Evolutionary conservation across 176 grass and related monocot genomes (phyloP).

Genomic region (Juncus inflexus): DNA sequence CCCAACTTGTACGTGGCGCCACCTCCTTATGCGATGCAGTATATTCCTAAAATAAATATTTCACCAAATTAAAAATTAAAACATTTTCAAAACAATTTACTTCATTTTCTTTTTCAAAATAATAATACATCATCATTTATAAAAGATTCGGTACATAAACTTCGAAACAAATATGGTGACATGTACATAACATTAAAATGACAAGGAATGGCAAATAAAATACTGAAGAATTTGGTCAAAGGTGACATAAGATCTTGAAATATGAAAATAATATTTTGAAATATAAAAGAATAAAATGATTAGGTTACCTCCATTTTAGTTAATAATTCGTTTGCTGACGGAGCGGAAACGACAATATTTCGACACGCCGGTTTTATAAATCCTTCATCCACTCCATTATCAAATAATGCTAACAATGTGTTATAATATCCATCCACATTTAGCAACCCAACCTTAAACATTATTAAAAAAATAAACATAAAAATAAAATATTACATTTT

Average conservation of each 20-base stretch:
- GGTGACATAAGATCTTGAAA: conserved; percentile 9
- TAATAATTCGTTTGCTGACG: conserved; percentile 67
- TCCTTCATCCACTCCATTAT: conserved; percentile 71
- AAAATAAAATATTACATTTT: conserved; percentile 20
- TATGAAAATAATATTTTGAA: background rate
- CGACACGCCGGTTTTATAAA: conserved; percentile 84
- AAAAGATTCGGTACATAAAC: too few relatives aligned
- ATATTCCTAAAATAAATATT: conserved; percentile 49
- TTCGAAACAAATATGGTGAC: too few relatives aligned
- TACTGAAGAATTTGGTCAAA: conserved; percentile 10
- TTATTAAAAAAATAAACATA: conserved; percentile 25
- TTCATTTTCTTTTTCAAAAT: too few relatives aligned
- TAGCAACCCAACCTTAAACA: conserved; percentile 66
- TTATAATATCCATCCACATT: conserved; percentile 99
- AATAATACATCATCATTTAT: too few relatives aligned
- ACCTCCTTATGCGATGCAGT: conserved; percentile 69
- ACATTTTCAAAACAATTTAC: background rate
- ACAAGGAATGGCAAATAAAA: background rate
- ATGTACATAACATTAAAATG: too few relatives aligned
- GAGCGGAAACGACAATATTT: conserved; percentile 76
- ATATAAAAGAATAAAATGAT: background rate
- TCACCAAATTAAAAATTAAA: too few relatives aligned
- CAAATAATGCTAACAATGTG: conserved; percentile 75
- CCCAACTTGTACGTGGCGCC: conserved; percentile 65
- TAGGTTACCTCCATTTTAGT: conserved; percentile 79